Conservation (phyloP, 768 basidiomycete genomes). For the Porpolomopsis calyptriformis region DNA sequence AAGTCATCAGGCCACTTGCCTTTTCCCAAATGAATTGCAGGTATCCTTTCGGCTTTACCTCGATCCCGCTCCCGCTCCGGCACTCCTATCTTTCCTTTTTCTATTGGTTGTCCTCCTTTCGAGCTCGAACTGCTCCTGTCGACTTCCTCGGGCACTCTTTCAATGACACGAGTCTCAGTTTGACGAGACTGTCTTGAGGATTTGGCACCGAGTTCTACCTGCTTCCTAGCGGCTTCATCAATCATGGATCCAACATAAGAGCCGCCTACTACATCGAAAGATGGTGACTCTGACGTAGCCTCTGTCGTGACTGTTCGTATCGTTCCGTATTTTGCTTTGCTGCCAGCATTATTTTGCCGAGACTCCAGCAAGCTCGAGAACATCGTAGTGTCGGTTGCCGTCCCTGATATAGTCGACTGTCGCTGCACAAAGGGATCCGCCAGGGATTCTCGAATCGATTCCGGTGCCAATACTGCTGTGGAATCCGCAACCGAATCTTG, state of each 20-base stretch:
- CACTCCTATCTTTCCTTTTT: slow-evolving; percentile 1
- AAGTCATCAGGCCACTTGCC: slow-evolving; percentile 83
- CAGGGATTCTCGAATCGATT: slow-evolving; percentile 24
- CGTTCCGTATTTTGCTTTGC: slow-evolving; percentile 57
- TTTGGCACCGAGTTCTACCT: slow-evolving; percentile 14
- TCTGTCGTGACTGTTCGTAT: slow-evolving; percentile 78
- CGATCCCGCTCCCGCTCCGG: slow-evolving; percentile 14
- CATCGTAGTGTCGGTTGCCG: slow-evolving; percentile 44
- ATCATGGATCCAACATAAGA: slow-evolving; percentile 25
- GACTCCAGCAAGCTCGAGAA: slow-evolving; percentile 58
- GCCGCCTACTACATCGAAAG: slow-evolving; percentile 55
- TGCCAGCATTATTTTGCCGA: slow-evolving; percentile 21
- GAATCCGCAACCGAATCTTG: slow-evolving; percentile 25
- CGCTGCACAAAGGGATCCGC: slow-evolving; percentile 22
- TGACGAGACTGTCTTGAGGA: slow-evolving; percentile 50
- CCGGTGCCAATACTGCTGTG: slow-evolving; percentile 25
- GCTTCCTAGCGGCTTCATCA: slow-evolving; percentile 37
- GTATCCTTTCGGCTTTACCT: slow-evolving; percentile 21
- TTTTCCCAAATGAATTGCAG: slow-evolving; percentile 53
- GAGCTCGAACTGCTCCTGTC: slow-evolving; percentile 45
- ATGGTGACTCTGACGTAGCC: slow-evolving; percentile 64
- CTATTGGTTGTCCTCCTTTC: slow-evolving; percentile 18
- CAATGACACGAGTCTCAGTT: too few relatives aligned
- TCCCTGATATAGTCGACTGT: slow-evolving; percentile 48
- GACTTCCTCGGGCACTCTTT: slow-evolving; percentile 65